A percentile compares a stretch with the other conserved stretches of the same genome.
phyloP scores from a whole-genome alignment of 108 stramenopile genomes.

The Nitzschia putrida region DNA sequence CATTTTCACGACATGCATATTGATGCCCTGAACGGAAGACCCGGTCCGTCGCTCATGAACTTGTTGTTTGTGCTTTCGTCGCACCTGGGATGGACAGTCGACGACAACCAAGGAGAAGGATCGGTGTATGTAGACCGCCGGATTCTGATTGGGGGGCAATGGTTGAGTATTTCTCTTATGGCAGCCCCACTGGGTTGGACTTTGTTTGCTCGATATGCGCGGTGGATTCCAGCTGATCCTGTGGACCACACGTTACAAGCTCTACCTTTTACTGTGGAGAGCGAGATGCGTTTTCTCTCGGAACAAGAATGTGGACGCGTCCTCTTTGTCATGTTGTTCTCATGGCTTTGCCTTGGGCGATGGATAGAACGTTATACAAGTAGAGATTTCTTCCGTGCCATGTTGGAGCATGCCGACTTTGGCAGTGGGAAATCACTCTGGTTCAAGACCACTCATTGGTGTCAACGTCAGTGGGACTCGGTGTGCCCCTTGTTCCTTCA shows the following conservation, averaged over 20 bases:
- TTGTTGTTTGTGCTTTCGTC: conserved; percentile 62
- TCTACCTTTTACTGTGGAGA: conserved; percentile 39
- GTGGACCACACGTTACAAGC: conserved; percentile 46
- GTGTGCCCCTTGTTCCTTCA: conserved; percentile 62
- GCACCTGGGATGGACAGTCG: conserved; percentile 60
- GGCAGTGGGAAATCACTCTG: conserved; percentile 2
- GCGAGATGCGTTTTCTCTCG: conserved; percentile 42
- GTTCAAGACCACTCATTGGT: conserved; percentile 3
- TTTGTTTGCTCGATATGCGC: conserved; percentile 48
- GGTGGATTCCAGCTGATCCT: conserved; percentile 46
- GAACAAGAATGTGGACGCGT: conserved; percentile 36
- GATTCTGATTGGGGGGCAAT: conserved; percentile 64
- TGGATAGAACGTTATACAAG: conserved; percentile 59
- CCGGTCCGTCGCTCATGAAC: conserved; percentile 41
- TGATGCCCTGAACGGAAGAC: not conserved
- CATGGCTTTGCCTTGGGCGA: conserved; percentile 53
- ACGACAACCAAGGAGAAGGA: conserved; percentile 40
- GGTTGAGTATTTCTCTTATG: conserved; percentile 62
- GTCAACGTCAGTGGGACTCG: conserved; percentile 46
- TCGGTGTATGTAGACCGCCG: conserved; percentile 59
- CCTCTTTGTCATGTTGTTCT: conserved; percentile 26
- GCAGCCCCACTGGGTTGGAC: conserved; percentile 53
- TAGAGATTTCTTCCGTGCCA: conserved; percentile 53
- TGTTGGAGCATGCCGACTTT: conserved; percentile 28
- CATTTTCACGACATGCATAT: not conserved